These are phyloP conservation scores for Funneliformis caledonium DNA, from an alignment of 371 early-diverging fungal species.

Conservation along the genomic window DNA sequence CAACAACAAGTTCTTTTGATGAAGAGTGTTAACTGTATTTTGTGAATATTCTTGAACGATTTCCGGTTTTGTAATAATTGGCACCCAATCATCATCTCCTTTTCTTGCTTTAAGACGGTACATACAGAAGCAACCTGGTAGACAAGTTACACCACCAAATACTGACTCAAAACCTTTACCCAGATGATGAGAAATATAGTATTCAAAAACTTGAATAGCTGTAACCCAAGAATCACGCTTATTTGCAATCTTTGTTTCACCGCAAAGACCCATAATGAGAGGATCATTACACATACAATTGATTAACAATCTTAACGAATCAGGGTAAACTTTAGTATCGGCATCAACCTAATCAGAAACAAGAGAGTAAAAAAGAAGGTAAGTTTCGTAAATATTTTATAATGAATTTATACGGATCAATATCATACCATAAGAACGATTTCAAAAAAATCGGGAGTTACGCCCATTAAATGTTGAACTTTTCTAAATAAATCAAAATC, in stretches of 20 bases:
- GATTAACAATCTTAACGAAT: conserved; percentile 75
- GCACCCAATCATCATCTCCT: conserved; percentile 69
- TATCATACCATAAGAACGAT: conserved; percentile 78
- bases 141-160: conserved; percentile 97
- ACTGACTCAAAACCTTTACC: conserved; percentile 93
- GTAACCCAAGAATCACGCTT: conserved; percentile 88
- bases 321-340: conserved; percentile 81
- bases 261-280: conserved; percentile 84
- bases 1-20: conserved; percentile 92
- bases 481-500: conserved; percentile 88
- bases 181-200: conserved; percentile 94
- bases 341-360: conserved; percentile 69
- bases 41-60: conserved; percentile 89
- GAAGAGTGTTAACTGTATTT: conserved; percentile 86
- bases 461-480: conserved; percentile 74
- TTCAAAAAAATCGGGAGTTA: conserved; percentile 82
- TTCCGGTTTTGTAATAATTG: conserved; percentile 84
- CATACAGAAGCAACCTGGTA: conserved; percentile 96
- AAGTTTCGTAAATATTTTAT: not conserved
- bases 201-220: conserved; percentile 95
- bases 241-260: conserved; percentile 89
- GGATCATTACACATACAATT: conserved; percentile 80
- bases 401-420: not conserved
- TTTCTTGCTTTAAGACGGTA: conserved; percentile 89
- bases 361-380: not conserved